Percentiles rank a stretch among this genome's conserved stretches.
These are phyloP conservation scores for Yarrowia yakushimensis DNA, from an alignment of 805 yeast genomes.

Conservation along the genomic window DNA sequence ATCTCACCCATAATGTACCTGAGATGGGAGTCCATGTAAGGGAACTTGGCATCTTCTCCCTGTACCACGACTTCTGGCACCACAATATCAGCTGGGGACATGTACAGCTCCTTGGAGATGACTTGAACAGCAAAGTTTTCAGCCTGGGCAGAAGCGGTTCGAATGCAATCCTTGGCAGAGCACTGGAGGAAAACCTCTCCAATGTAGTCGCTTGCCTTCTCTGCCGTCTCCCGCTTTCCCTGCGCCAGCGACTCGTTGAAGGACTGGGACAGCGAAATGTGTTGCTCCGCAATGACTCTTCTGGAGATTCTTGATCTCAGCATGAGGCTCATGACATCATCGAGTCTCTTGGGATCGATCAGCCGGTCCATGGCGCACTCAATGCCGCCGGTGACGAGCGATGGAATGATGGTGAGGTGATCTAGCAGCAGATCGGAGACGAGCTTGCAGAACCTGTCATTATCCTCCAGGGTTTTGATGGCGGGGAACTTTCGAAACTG, in stretches of 20 bases:
- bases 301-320: conserved; percentile 84
- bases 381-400: conserved; percentile 87
- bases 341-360: conserved; percentile 62
- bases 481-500: conserved; percentile 70
- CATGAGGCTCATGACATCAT: conserved; percentile 69
- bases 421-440: conserved; percentile 62
- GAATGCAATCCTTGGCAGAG: conserved; percentile 64
- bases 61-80: conserved; percentile 77
- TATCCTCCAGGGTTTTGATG: conserved; percentile 69
- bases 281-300: conserved; percentile 88
- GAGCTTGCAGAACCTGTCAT: conserved; percentile 64
- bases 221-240: conserved; percentile 28
- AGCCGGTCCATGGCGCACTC: conserved; percentile 62
- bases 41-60: conserved; percentile 67
- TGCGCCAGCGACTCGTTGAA: conserved; percentile 48
- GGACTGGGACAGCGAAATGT: conserved; percentile 69
- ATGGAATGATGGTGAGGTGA: conserved; percentile 79
- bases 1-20: conserved; percentile 86
- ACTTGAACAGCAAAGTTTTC: conserved; percentile 65
- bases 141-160: conserved; percentile 52
- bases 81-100: conserved; percentile 69
- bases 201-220: conserved; percentile 35
- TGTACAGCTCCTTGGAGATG: conserved; percentile 65
- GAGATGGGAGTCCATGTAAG: conserved; percentile 80
- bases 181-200: conserved; percentile 84